These are phyloP conservation scores for Aschersonia sp. DNA, from an alignment of 2,329 filamentous ascomycete species.

Conservation along the genomic window DNA sequence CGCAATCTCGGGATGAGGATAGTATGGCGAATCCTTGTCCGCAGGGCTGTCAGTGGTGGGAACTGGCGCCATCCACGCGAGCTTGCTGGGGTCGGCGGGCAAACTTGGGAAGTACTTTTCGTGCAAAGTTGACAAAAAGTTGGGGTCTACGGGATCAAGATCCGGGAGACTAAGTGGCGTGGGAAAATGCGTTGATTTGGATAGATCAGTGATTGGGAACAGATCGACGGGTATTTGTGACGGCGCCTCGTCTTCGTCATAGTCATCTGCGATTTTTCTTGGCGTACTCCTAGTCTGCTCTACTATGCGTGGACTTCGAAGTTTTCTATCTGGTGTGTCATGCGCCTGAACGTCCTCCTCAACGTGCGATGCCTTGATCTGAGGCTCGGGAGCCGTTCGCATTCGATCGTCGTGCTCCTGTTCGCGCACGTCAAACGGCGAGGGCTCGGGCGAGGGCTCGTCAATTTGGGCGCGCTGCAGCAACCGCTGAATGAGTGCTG, in stretches of 20 bases:
- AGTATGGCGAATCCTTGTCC: constrained; percentile 64
- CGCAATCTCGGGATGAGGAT: constrained; percentile 60
- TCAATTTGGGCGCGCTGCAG: constrained; percentile 66
- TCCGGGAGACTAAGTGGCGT: constrained; percentile 42
- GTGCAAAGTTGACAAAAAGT: constrained; percentile 77
- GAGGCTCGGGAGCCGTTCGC: neutral
- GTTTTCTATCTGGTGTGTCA: neutral
- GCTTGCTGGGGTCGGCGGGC: constrained; percentile 67
- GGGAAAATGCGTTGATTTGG: constrained; percentile 47
- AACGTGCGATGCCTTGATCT: neutral
- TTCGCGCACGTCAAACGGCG: constrained; percentile 23
- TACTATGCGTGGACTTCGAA: neutral
- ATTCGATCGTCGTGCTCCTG: neutral
- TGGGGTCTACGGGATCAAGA: constrained; percentile 68
- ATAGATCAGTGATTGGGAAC: constrained; percentile 24
- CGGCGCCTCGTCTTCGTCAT: constrained; percentile 28
- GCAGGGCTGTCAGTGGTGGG: constrained; percentile 49
- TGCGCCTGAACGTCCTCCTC: neutral
- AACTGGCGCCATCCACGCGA: constrained; percentile 79
- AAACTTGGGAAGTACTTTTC: constrained; percentile 87
- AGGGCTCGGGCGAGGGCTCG: constrained; percentile 28
- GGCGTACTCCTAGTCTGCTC: neutral
- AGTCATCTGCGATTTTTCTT: constrained; percentile 15
- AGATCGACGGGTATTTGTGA: constrained; percentile 25
- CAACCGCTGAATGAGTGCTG: constrained; percentile 61